Percentiles rank a stretch among this genome's conserved stretches.
phyloP scores from a whole-genome alignment of 176 grass and related monocot species.

The Aegilops speltoides region DNA sequence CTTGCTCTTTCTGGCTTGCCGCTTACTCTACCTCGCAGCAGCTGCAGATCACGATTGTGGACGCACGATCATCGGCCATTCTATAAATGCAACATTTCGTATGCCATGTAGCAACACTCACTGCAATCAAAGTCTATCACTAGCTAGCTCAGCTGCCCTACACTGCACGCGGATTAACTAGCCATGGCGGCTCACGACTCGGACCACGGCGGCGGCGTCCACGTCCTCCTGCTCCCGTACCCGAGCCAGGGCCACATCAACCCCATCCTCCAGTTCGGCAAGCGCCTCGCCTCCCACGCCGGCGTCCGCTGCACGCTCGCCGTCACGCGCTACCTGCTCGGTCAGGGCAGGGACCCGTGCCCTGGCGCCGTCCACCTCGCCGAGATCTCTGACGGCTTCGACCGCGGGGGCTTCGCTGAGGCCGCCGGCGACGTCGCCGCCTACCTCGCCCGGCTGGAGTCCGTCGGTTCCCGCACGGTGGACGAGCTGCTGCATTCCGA shows the following conservation, averaged over 20 bases:
- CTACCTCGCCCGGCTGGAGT: conserved; percentile 47
- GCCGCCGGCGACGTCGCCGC: not conserved
- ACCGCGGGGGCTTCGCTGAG: conserved; percentile 29
- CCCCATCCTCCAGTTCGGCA: conserved; percentile 56
- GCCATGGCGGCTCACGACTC: not conserved
- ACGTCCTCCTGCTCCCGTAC: conserved; percentile 59
- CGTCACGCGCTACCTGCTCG: conserved; percentile 39
- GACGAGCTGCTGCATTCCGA: conserved; percentile 47
- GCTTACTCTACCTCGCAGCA: not conserved
- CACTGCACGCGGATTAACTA: not conserved
- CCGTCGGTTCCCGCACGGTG: conserved; percentile 41
- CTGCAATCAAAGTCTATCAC: not conserved
- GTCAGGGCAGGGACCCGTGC: conserved; percentile 10
- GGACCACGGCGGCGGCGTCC: not conserved
- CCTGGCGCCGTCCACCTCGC: conserved; percentile 29
- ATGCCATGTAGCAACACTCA: too few relatives aligned
- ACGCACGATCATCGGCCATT: too few relatives aligned
- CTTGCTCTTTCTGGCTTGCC: not conserved
- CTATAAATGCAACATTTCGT: too few relatives aligned
- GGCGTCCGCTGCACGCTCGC: conserved; percentile 48
- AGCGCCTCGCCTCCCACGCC: conserved; percentile 33
- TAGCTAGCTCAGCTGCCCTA: not conserved
- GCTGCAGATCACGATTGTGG: not conserved
- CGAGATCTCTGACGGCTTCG: conserved; percentile 47
- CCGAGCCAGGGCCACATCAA: conserved; percentile 75